Evolutionary conservation across 2,329 filamentous ascomycete species (phyloP), one percentile per base, ranked within the genome.

Genomic region (Ophiostoma novo-ulmi): DNA sequence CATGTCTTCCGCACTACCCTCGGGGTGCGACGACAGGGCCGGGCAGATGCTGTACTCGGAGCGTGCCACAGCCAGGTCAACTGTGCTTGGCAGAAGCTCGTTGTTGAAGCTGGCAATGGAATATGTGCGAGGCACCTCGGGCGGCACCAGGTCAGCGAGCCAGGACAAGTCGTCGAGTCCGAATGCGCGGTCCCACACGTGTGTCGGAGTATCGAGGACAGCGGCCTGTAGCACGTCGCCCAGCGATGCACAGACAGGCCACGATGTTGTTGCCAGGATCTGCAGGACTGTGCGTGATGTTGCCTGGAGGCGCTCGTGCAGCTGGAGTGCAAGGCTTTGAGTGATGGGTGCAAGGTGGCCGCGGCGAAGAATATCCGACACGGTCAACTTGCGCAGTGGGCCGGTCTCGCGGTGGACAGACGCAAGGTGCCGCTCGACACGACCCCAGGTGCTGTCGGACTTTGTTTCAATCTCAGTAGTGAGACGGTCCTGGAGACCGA

Each of bases 81-180:
- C 80, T 0, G 81, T 84, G 70, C 77, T 81, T 0, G 84, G 84
- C 0, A 86, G 80, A 5, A 86, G 76, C 67, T 85, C 84, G 3
- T 84, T 80, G 0, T 81, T 80, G 73, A 80, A 81, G 74, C 80
- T 85, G 0, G 84, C 84, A 61, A 86, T 85, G 52, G 82, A 85
- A 72, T 86, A 86, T 0, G 84, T 85, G 11, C 84, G 80, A 0
- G 84, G 84, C 0, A 85, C 80, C 73, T 86, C 84, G 1, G 85
- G 77, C 0, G 79, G 73, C 8, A 86, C 79, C 1, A 85, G 78
- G 1, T 85, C 82, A 0, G 77, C 73, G 0, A 86, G 76, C 84
- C 84, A 85, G 0, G 78, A 73, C 55, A 83, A 78, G 20, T 78
- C 77, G 0, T 76, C 74, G 0, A 85, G 77, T 64, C 80, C 79